Conservation (phyloP, 352 stramenopile species). For the Pythium sukuiense region DNA sequence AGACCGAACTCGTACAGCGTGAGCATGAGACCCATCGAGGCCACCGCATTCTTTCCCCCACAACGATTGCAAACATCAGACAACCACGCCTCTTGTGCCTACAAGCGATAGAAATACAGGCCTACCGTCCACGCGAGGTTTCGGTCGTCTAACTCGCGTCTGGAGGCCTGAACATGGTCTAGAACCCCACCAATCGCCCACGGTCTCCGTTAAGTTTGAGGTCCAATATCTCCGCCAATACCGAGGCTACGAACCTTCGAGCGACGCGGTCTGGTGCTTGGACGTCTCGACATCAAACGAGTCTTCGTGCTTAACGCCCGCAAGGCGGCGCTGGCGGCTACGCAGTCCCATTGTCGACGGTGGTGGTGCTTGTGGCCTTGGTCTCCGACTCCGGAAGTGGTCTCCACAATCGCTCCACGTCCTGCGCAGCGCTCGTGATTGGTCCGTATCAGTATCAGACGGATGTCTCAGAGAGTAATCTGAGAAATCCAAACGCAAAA, state of each 20-base stretch:
- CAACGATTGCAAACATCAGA: not conserved
- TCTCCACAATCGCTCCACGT: not conserved
- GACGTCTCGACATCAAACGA: conserved; percentile 45
- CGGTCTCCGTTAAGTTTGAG: not conserved
- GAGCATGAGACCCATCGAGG: conserved; percentile 40
- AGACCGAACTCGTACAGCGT: conserved; percentile 42
- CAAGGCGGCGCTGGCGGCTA: conserved; percentile 45
- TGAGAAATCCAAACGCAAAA: conserved; percentile 2
- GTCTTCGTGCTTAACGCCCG: conserved; percentile 34
- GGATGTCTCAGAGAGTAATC: conserved; percentile 1
- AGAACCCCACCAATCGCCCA: not conserved
- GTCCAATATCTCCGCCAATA: not conserved
- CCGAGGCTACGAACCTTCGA: conserved; percentile 26
- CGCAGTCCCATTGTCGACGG: conserved; percentile 41
- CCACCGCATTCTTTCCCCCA: conserved; percentile 33
- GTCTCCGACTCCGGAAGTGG: conserved; percentile 6
- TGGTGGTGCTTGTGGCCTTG: not conserved
- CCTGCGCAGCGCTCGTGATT: not conserved
- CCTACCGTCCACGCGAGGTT: conserved; percentile 27
- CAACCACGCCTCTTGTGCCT: not conserved
- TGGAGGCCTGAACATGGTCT: conserved; percentile 52
- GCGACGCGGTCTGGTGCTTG: conserved; percentile 33
- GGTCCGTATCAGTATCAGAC: not conserved
- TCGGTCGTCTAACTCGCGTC: conserved; percentile 27
- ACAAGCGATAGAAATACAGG: not conserved